These are phyloP conservation scores for Cantharellus cinnabarinus DNA, from an alignment of 768 basidiomycete species.

Conservation along the genomic window DNA sequence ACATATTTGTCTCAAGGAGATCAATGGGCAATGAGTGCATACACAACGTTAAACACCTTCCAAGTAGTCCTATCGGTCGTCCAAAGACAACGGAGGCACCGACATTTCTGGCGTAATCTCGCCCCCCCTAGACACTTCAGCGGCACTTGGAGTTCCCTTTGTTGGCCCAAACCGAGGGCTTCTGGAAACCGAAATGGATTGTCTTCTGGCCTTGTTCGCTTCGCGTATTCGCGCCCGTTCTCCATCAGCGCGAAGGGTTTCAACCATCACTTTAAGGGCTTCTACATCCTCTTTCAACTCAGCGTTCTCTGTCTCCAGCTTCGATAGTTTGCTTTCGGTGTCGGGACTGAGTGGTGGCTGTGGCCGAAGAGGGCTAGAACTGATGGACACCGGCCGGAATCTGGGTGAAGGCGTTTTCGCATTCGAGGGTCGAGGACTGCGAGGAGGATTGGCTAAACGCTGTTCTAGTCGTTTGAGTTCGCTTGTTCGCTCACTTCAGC, in stretches of 20 bases:
- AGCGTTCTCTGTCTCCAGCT: constrained; percentile 29
- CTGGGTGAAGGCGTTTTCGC: constrained; percentile 1
- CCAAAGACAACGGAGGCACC: too few species aligned
- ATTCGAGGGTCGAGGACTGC: not conserved
- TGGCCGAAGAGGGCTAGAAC: not conserved
- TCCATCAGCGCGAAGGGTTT: constrained; percentile 17
- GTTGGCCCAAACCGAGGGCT: too few species aligned
- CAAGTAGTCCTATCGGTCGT: too few species aligned
- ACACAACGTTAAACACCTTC: too few species aligned
- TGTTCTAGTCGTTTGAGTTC: not conserved
- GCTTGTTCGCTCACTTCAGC: not conserved
- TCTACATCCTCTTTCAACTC: constrained; percentile 35
- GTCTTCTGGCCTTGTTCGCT: not conserved
- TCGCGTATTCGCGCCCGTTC: not conserved
- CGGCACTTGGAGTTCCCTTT: too few species aligned
- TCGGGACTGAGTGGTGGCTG: not conserved
- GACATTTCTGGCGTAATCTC: too few species aligned
- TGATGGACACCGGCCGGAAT: not conserved
- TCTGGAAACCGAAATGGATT: too few species aligned
- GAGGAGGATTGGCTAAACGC: not conserved
- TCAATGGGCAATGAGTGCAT: too few species aligned
- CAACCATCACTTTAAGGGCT: constrained; percentile 51
- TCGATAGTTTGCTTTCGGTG: not conserved
- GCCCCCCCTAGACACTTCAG: too few species aligned
- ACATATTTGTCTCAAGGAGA: too few species aligned